Percentiles rank a stretch among this genome's conserved stretches.
Evolutionary conservation across 2,329 filamentous ascomycete genomes (phyloP).

Genomic region (Ceratocystis albifundus): DNA sequence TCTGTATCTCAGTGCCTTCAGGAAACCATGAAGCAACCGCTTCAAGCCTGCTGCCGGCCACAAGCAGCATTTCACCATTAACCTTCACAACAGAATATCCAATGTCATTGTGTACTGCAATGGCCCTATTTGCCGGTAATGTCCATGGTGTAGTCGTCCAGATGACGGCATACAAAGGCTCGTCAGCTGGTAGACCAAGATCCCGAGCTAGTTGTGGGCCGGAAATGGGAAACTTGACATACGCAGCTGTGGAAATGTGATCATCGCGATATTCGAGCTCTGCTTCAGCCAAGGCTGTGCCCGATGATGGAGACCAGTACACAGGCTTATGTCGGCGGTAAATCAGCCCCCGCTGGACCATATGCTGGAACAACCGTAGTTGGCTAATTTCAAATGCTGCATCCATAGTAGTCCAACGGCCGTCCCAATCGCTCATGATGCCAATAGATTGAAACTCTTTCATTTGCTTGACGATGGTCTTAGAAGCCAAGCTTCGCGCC

Average conservation of each 20-base stretch:
- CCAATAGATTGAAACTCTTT: constrained; percentile 60
- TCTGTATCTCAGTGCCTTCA: constrained; percentile 34
- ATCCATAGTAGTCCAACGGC: constrained; percentile 70
- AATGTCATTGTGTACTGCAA: constrained; percentile 66
- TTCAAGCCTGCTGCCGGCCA: constrained; percentile 62
- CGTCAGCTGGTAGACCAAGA: constrained; percentile 27
- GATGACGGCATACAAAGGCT: constrained; percentile 64
- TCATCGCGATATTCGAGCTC: constrained; percentile 74
- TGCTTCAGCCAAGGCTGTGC: constrained; percentile 69
- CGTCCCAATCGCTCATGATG: constrained; percentile 71
- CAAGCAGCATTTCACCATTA: constrained; percentile 49
- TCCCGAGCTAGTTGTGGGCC: constrained; percentile 26
- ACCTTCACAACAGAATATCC: constrained; percentile 58
- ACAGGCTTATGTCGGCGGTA: constrained; percentile 73
- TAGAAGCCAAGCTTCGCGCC: constrained; percentile 53
- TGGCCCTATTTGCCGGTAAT: constrained; percentile 78
- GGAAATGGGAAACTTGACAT: constrained; percentile 64
- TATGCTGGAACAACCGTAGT: constrained; percentile 60
- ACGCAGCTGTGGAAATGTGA: constrained; percentile 61
- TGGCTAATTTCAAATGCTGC: constrained; percentile 61
- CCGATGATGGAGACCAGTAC: constrained; percentile 73
- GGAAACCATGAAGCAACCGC: constrained; percentile 40
- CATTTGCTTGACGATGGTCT: constrained; percentile 63
- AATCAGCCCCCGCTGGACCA: constrained; percentile 62
- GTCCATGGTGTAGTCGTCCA: constrained; percentile 99